phyloP scores from a whole-genome alignment of 164 flowering plant genomes.

The Cinnamomum micranthum region DNA sequence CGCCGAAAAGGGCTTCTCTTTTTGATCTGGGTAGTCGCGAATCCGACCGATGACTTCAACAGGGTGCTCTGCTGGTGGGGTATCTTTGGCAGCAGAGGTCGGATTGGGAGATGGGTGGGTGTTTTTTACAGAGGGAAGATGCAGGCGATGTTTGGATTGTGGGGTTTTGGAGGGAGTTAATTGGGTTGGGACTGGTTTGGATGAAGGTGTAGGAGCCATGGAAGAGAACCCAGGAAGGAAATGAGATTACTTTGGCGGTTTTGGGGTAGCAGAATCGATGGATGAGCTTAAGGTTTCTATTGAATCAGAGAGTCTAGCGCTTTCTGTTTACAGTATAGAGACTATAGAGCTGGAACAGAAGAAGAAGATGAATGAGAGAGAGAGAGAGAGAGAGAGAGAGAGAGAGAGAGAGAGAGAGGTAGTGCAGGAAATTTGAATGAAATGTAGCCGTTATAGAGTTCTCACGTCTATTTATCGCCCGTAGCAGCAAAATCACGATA shows the following conservation, averaged over 20 bases:
- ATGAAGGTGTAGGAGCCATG: conserved; percentile 69
- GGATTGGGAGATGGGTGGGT: conserved; percentile 51
- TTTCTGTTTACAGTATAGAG: conserved; percentile 2
- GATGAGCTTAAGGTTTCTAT: too few species aligned
- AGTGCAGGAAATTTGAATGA: conserved; percentile 18
- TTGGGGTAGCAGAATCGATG: background rate
- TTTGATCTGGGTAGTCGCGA: conserved; percentile 59
- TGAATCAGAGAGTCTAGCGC: background rate
- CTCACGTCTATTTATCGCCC: conserved; percentile 33
- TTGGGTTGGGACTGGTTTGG: conserved; percentile 36
- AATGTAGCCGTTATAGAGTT: conserved; percentile 53
- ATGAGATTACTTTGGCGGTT: background rate
- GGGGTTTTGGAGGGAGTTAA: conserved; percentile 51
- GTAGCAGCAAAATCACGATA: background rate
- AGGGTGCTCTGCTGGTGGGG: conserved; percentile 65
- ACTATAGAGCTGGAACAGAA: conserved; percentile 8
- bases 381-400: too few species aligned
- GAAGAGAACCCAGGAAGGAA: conserved; percentile 15
- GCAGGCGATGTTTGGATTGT: conserved; percentile 50
- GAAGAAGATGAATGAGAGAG: conserved; percentile 2
- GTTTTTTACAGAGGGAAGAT: conserved; percentile 30
- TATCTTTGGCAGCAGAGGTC: conserved; percentile 31
- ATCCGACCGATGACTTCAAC: conserved; percentile 85
- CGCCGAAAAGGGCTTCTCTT: conserved; percentile 44
- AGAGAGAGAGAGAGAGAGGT: conserved; percentile 11